Base-by-base conservation (phyloP, 768 basidiomycete genomes). In the Agaricus sinodeliciosus region DNA sequence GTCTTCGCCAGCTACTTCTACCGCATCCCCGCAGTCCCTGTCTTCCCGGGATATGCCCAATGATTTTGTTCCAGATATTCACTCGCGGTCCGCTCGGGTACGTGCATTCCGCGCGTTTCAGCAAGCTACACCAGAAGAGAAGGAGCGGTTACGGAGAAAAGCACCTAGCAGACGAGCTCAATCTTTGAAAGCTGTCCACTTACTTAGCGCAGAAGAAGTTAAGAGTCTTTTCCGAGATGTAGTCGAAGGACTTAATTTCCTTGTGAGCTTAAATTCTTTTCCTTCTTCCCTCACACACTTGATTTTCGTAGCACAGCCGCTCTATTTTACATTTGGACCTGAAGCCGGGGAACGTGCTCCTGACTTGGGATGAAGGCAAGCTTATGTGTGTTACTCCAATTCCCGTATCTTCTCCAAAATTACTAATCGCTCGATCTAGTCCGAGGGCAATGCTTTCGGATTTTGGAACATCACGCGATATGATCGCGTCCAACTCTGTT, bases 401-500 rank as follows among this genome's bases (percentile, higher is more conserved):
- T 35, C 43, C 25, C 15, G 18, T 41, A 0, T 43, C 45, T 45
- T 31, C 31, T 56, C 26, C 35, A 22, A 22, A 22, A 31, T 31
- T 9, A 9, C 41, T 50, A 9, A 48, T 34, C 36, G 35, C 45
- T 53, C 54, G 40, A 39, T 26, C 8, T 44, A 94, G 93, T 54
- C 94, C 94, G 3, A 80, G 90, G 61, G 94, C 92, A 0, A 92
- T 97, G 90, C 73, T 97, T 15, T 92, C 91, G 1, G 94, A 97
- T 61, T 97, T 97, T 67, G 94, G 94, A 15, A 95, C 94, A 0
- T 93, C 90, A 22, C 84, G 90, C 45, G 93, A 95, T 61, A 91
- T 91, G 87, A 72, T 94, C 15, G 78, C 83, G 45, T 77, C 82
- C 5, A 74, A 80, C 15, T 70, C 81, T 11, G 68, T 75, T 43